These are phyloP conservation scores for Hemileccinum rubropunctum DNA, from an alignment of 768 basidiomycete species.

Conservation along the genomic window DNA sequence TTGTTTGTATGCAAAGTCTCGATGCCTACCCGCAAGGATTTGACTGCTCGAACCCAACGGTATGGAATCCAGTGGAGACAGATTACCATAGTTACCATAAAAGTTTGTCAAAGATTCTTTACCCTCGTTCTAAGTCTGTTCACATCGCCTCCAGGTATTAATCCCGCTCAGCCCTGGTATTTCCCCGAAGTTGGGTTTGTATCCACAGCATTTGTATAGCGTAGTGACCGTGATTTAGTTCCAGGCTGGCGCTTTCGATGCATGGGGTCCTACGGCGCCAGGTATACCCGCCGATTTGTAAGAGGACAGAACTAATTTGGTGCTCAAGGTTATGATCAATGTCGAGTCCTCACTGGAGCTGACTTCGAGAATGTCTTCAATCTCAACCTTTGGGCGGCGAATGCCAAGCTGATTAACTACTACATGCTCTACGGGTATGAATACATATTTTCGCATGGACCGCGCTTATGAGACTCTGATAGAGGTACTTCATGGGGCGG, in stretches of 20 bases:
- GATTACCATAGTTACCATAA: constrained; percentile 66
- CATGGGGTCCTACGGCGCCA: constrained; percentile 75
- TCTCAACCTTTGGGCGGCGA: constrained; percentile 72
- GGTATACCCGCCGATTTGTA: constrained; percentile 33
- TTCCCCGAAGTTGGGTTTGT: constrained; percentile 55
- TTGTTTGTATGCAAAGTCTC: constrained; percentile 33
- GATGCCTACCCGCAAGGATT: constrained; percentile 79
- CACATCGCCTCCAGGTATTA: constrained; percentile 37
- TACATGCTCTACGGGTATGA: constrained; percentile 82
- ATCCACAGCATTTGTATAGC: not conserved
- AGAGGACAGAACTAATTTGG: constrained; percentile 1
- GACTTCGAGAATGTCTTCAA: constrained; percentile 82
- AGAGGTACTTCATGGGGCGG: constrained; percentile 88
- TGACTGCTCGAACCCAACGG: constrained; percentile 71
- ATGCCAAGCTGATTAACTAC: constrained; percentile 78
- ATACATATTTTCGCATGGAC: not conserved
- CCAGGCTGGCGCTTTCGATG: constrained; percentile 77
- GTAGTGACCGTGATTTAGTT: constrained; percentile 39
- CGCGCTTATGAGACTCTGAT: constrained; percentile 3
- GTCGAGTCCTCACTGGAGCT: constrained; percentile 64
- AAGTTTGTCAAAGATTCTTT: constrained; percentile 13
- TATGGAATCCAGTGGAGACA: constrained; percentile 62
- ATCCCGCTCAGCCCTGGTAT: constrained; percentile 61
- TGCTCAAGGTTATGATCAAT: constrained; percentile 57
- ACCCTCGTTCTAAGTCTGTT: constrained; percentile 6